Base-by-base conservation (phyloP, 352 stramenopile species). In the Pelagophyceae sp. region DNA sequence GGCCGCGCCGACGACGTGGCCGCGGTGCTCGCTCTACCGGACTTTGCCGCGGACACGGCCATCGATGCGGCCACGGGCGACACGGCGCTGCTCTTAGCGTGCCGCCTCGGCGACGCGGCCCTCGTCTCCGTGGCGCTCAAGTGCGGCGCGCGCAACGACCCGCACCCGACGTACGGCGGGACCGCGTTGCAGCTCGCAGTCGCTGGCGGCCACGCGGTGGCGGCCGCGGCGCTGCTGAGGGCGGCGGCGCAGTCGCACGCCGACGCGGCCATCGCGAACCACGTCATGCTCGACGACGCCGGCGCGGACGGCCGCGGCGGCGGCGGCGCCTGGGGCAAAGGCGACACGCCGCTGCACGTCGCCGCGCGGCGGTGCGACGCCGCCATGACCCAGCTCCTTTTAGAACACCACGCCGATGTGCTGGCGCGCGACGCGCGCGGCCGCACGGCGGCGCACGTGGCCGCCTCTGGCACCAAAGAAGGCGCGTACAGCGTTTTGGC, bases 101-200 rank as follows among this genome's bases (percentile, higher is more conserved):
- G 81, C 71, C 79, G 82, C n/a, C 32, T 78, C 3, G 83, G 82
- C 25, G 37, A 77, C 38, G 67, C 75, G 3, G 72, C 77, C 3
- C 65, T 85, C 27, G 80, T 71, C 37, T 37, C 64, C 63, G 75
- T 85, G 20, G 85, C 81, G 38, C 77, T 87, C n/a, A 38, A 76
- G 17, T 79, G 78, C 58, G 83, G 83, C 40, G 81, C 81, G n/a
- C 58, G 54, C 25, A 87, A 87, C 78, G 83, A 87, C 72, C 82
- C 82, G 11, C 82, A 87, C 76, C 82, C 83, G 23, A 67, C 83
- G 25, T 87, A 83, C 33, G 83, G 83, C 11, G 81, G 86, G 74
- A 87, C 83, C 32, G 83, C 83, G 37, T 78, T 87, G 1, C 83
- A 87, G 38, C 11, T 74, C 67, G 82, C 81, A 32, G 82, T 85